Conservation (phyloP, 805 yeast species). For the Torulaspora delbrueckii region DNA sequence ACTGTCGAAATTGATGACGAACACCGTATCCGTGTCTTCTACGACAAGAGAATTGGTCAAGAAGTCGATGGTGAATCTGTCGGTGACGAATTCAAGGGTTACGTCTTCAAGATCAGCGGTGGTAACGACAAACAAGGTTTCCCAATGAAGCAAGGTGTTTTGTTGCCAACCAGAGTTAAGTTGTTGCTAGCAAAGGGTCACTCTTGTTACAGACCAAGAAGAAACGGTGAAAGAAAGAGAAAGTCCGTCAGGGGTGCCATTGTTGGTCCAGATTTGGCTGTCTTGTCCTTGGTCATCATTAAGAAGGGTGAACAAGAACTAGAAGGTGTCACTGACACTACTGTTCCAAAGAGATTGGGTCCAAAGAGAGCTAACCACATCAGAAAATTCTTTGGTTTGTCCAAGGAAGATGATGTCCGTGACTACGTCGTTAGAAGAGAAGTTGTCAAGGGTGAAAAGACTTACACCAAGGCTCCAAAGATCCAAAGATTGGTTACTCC, state of each 20-base stretch:
- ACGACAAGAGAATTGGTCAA: slow-evolving; percentile 99
- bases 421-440: slow-evolving; percentile 97
- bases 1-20: slow-evolving; percentile 97
- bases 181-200: slow-evolving; percentile 87
- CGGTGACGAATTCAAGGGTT: slow-evolving; percentile 99
- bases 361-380: slow-evolving; percentile 99
- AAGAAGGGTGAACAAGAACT: slow-evolving; percentile 97
- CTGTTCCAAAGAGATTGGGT: slow-evolving; percentile 98
- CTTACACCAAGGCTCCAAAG: slow-evolving; percentile 99
- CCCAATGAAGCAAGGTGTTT: slow-evolving; percentile 99
- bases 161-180: slow-evolving; percentile 99
- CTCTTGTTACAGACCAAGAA: slow-evolving; percentile 99
- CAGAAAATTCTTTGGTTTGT: slow-evolving; percentile 96
- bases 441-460: slow-evolving; percentile 95
- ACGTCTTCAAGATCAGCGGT: slow-evolving; percentile 97
- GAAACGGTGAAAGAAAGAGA: slow-evolving; percentile 99
- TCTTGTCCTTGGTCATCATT: slow-evolving; percentile 84
- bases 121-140: slow-evolving; percentile 99
- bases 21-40: slow-evolving; percentile 96
- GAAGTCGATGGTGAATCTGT: slow-evolving; percentile 98
- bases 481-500: slow-evolving; percentile 99
- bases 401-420: slow-evolving; percentile 48
- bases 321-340: slow-evolving; percentile 90
- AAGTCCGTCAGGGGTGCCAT: slow-evolving; percentile 99
- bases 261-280: slow-evolving; percentile 95